These are phyloP conservation scores for Boletales sp. DNA, from an alignment of 768 basidiomycete species.

Conservation along the genomic window DNA sequence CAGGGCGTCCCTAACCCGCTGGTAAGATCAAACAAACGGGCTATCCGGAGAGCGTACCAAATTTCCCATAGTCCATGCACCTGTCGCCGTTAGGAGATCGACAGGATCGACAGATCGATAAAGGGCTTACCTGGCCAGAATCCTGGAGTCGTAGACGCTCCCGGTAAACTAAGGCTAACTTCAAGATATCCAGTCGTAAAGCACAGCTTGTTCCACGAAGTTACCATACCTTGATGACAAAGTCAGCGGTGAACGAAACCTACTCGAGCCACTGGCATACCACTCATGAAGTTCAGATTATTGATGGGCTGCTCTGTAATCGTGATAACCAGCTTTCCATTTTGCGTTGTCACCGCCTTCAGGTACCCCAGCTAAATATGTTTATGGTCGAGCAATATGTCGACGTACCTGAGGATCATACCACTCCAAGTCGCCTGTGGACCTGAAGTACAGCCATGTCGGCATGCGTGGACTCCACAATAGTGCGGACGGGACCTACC, in stretches of 20 bases:
- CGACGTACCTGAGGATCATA: conserved; percentile 64
- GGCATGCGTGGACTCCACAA: not conserved
- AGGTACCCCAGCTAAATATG: not conserved
- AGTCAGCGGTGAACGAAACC: conserved; percentile 3
- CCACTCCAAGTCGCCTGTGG: conserved; percentile 82
- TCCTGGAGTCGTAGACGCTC: conserved; percentile 55
- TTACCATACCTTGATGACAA: conserved; percentile 54
- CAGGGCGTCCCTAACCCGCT: conserved; percentile 66
- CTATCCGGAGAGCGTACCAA: conserved; percentile 25
- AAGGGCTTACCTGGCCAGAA: conserved; percentile 77
- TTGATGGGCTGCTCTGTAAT: conserved; percentile 67
- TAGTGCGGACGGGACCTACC: conserved; percentile 34
- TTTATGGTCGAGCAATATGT: conserved; percentile 1
- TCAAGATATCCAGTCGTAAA: conserved; percentile 93
- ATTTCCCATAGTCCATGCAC: conserved; percentile 79
- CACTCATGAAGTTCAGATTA: conserved; percentile 81
- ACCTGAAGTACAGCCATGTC: conserved; percentile 24
- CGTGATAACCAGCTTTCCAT: conserved; percentile 80
- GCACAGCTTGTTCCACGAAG: conserved; percentile 93
- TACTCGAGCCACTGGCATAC: conserved; percentile 34
- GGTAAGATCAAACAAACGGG: conserved; percentile 8
- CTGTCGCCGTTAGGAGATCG: conserved; percentile 26
- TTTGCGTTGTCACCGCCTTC: conserved; percentile 65
- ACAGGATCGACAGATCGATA: conserved; percentile 3
- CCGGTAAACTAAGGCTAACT: conserved; percentile 73